Evolutionary conservation across 192 early-diverging fungal genomes (phyloP).

Genomic region (Umbelopsis ramanniana): DNA sequence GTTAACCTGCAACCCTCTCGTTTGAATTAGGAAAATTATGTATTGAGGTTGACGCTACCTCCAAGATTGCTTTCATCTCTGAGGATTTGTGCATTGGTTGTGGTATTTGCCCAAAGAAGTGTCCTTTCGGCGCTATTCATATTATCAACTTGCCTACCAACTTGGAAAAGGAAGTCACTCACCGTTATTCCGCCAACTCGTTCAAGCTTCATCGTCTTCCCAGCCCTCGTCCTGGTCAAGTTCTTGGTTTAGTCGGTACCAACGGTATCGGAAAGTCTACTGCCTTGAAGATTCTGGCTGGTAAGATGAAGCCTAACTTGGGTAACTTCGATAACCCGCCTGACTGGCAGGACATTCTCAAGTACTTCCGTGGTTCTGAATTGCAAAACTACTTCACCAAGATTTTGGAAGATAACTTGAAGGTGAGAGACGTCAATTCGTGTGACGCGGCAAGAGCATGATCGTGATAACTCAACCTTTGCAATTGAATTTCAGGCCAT

Average conservation of each 20-base stretch:
- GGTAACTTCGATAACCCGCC: conserved; percentile 84
- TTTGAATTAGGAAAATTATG: conserved; percentile 79
- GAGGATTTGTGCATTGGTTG: conserved; percentile 98
- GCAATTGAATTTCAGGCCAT: conserved; percentile 57
- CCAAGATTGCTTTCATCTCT: conserved; percentile 92
- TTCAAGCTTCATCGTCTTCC: conserved; percentile 98
- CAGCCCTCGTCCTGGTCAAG: conserved; percentile 94
- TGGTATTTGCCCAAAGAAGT: conserved; percentile 97
- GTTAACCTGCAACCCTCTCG: conserved; percentile 16
- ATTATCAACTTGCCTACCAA: conserved; percentile 98
- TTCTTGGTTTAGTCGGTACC: conserved; percentile 96
- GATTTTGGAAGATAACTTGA: conserved; percentile 95
- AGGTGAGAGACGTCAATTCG: conserved; percentile 37
- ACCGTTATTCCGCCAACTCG: conserved; percentile 95
- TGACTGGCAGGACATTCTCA: conserved; percentile 96
- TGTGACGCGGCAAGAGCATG: background rate
- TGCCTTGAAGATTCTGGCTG: conserved; percentile 91
- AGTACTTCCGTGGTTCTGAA: conserved; percentile 95
- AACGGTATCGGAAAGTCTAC: conserved; percentile 97
- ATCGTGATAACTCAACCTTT: background rate
- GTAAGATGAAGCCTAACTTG: conserved; percentile 96
- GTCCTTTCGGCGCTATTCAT: conserved; percentile 93
- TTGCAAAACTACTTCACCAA: conserved; percentile 99
- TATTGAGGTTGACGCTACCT: conserved; percentile 86
- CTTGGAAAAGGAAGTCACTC: conserved; percentile 91